phyloP scores from a whole-genome alignment of 768 basidiomycete species.

The Tylopilus intermedius region DNA sequence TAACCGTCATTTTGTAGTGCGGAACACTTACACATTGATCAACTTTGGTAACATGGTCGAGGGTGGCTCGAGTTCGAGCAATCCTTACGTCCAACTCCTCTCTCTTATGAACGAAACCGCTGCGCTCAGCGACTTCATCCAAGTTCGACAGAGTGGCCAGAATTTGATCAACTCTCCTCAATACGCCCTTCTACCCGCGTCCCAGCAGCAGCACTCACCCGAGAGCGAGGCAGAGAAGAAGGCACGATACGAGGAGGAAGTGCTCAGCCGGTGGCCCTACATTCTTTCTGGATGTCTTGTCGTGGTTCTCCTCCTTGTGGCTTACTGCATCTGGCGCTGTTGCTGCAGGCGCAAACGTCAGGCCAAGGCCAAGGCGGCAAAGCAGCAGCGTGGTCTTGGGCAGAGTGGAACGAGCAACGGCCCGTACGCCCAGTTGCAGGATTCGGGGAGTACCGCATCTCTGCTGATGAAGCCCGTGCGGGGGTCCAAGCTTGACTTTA shows the following conservation, averaged over 20 bases:
- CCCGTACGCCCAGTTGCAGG: conserved; percentile 23
- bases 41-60: conserved; percentile 68
- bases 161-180: conserved; percentile 52
- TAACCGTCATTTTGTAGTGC: conserved; percentile 44
- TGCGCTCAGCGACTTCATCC: conserved; percentile 64
- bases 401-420: conserved; percentile 2
- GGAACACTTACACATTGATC: conserved; percentile 68
- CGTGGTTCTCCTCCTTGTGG: conserved; percentile 41
- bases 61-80: conserved; percentile 40
- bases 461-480: conserved; percentile 29
- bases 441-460: conserved; percentile 26
- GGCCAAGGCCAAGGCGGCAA: conserved; percentile 20
- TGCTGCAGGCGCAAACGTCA: conserved; percentile 44
- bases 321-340: conserved; percentile 55
- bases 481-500: conserved; percentile 15
- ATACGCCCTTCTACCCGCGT: conserved; percentile 56
- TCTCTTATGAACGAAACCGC: conserved; percentile 48
- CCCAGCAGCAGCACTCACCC: conserved; percentile 58
- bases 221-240: conserved; percentile 63
- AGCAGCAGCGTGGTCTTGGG: conserved; percentile 11
- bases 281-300: conserved; percentile 59
- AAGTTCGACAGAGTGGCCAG: conserved; percentile 53
- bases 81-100: conserved; percentile 69
- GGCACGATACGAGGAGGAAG: conserved; percentile 55
- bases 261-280: conserved; percentile 70